phyloP scores from a whole-genome alignment of 1,284 basidiomycete species.

The Cryptococcus deneoformans region DNA sequence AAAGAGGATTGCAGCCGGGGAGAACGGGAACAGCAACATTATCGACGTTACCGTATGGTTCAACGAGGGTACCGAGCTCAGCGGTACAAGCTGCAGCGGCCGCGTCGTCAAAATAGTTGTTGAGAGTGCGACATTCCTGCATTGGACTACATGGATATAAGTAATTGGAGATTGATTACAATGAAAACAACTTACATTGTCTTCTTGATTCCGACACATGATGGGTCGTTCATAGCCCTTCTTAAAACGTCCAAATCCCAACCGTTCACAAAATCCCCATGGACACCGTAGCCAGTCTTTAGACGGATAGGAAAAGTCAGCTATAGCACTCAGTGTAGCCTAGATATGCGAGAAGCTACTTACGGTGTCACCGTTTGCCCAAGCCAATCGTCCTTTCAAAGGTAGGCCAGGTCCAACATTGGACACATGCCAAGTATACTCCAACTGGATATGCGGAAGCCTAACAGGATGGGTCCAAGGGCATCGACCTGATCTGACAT shows the following conservation, averaged over 20 bases:
- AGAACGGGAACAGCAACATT: constrained; percentile 21
- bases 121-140: constrained; percentile 26
- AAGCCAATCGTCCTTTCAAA: constrained; percentile 33
- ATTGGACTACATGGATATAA: constrained; percentile 1
- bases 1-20: constrained; percentile 36
- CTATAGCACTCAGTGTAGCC: too few species aligned
- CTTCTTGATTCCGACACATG: constrained; percentile 15
- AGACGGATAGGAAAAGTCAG: too few species aligned
- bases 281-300: constrained; percentile 29
- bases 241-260: constrained; percentile 36
- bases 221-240: constrained; percentile 24
- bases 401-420: constrained; percentile 20
- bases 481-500: constrained; percentile 22
- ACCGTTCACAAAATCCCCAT: constrained; percentile 39
- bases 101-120: constrained; percentile 18
- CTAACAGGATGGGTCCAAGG: constrained; percentile 38
- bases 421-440: constrained; percentile 31
- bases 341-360: not conserved
- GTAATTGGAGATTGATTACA: not conserved
- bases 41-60: constrained; percentile 27
- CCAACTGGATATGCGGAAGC: constrained; percentile 34
- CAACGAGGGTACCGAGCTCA: constrained; percentile 24
- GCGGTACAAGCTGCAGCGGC: constrained; percentile 21
- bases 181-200: constrained; percentile 6
- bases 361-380: constrained; percentile 44